A percentile compares a stretch with the other conserved stretches of the same genome.
Conservation (phyloP, 441 rosid species). For the Rhodomyrtus psidioides region DNA sequence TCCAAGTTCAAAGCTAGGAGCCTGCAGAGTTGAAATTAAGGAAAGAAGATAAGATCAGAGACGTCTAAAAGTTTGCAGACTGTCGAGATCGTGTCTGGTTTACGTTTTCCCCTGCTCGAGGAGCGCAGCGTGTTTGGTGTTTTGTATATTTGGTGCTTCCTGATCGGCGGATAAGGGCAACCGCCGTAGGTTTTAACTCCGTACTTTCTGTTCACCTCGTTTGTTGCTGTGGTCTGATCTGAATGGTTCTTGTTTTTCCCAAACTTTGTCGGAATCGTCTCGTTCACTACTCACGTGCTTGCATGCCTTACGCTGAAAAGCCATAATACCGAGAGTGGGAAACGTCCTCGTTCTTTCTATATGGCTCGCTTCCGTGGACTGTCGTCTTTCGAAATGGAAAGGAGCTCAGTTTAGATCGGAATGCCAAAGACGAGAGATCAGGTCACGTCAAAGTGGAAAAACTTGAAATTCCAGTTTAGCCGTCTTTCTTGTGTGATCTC, state of each 20-base stretch:
- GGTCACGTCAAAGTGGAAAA: no score
- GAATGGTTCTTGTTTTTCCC: background rate
- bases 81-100: background rate
- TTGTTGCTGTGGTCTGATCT: background rate
- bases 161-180: background rate
- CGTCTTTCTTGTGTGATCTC: no score
- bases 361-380: background rate
- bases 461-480: no score
- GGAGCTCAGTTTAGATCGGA: no score
- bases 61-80: background rate
- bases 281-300: background rate
- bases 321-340: background rate
- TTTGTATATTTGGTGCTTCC: background rate
- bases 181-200: background rate
- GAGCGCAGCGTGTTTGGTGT: background rate
- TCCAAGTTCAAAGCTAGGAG: background rate
- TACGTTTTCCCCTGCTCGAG: background rate
- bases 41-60: background rate
- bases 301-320: background rate
- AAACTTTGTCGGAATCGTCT: background rate
- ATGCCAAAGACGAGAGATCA: no score
- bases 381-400: no score
- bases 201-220: background rate
- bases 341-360: background rate
- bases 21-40: background rate